A percentile compares a stretch with the other conserved stretches of the same genome.
These are phyloP conservation scores for Wallacemonas collosoma DNA, from an alignment of 208 protist genomes.

Conservation along the genomic window DNA sequence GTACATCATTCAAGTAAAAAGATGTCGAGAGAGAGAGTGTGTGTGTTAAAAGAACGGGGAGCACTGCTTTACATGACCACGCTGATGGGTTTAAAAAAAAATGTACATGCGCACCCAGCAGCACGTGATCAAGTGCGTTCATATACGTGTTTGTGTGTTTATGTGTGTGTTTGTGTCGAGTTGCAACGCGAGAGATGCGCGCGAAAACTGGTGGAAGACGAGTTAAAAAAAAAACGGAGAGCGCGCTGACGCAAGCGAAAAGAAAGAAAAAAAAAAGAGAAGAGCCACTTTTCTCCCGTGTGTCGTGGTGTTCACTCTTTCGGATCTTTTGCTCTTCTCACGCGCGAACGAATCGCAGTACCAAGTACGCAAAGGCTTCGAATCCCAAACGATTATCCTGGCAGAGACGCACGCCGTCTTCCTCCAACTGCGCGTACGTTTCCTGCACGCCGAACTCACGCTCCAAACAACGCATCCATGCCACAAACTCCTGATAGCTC, in stretches of 20 bases:
- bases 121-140: too few relatives aligned
- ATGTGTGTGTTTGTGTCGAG: too few relatives aligned
- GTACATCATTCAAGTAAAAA: too few relatives aligned
- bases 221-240: conserved; percentile 14
- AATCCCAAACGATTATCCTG: conserved; percentile 58
- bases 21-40: too few relatives aligned
- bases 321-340: conserved; percentile 18
- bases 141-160: too few relatives aligned
- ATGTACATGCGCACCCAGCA: neutral
- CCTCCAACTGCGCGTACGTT: conserved; percentile 43
- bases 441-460: conserved; percentile 60
- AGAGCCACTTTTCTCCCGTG: neutral
- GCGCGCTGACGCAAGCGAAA: neutral
- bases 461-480: conserved; percentile 52
- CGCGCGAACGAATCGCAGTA: conserved; percentile 55
- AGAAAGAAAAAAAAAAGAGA: neutral
- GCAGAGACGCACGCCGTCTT: conserved; percentile 49
- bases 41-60: too few relatives aligned
- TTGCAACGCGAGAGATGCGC: neutral
- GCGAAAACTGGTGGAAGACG: neutral
- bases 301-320: too few relatives aligned
- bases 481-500: conserved; percentile 44
- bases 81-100: conserved; percentile 8
- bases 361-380: conserved; percentile 81
- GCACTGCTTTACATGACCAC: too few relatives aligned